Percentiles rank a stretch among this genome's conserved stretches.
phyloP scores from a whole-genome alignment of 163 green algal genomes.

The Scenedesmus sp. region DNA sequence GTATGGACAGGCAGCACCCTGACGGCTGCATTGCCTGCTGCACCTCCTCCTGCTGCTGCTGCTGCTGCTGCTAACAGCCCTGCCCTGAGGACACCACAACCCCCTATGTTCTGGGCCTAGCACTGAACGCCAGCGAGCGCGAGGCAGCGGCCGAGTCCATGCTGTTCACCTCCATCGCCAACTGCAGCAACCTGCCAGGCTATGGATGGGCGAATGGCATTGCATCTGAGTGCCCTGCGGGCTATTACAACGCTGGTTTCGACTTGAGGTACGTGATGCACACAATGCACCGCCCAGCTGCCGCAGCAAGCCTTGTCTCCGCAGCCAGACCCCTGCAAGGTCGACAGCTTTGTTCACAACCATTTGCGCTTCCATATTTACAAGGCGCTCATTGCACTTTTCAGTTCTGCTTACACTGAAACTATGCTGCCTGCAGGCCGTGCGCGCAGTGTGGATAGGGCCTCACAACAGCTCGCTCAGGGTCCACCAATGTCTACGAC shows the following conservation, averaged over 20 bases:
- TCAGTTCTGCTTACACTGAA: no score
- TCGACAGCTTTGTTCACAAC: neutral
- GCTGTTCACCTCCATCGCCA: conserved; percentile 2
- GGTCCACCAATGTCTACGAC: neutral
- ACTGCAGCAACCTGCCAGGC: conserved; percentile 20
- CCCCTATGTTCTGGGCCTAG: neutral
- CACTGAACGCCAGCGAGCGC: neutral
- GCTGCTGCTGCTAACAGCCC: neutral
- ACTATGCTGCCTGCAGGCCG: neutral
- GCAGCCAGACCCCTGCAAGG: neutral
- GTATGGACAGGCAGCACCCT: neutral
- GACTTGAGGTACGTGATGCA: neutral
- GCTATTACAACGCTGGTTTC: conserved; percentile 9
- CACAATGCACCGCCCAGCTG: no score
- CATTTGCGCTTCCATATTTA: neutral
- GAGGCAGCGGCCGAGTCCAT: neutral
- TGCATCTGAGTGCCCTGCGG: neutral
- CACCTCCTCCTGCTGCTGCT: neutral
- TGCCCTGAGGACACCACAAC: conserved; percentile 6
- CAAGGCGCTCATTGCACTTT: no score
- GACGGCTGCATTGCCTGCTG: neutral
- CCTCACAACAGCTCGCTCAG: neutral
- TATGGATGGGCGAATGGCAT: conserved; percentile 8
- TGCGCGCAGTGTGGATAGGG: neutral
- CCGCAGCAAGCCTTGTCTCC: neutral